Percentiles rank a stretch among this genome's conserved stretches.
Evolutionary conservation across 2,329 filamentous ascomycete genomes (phyloP).

Genomic region (Verruconis gallopava): DNA sequence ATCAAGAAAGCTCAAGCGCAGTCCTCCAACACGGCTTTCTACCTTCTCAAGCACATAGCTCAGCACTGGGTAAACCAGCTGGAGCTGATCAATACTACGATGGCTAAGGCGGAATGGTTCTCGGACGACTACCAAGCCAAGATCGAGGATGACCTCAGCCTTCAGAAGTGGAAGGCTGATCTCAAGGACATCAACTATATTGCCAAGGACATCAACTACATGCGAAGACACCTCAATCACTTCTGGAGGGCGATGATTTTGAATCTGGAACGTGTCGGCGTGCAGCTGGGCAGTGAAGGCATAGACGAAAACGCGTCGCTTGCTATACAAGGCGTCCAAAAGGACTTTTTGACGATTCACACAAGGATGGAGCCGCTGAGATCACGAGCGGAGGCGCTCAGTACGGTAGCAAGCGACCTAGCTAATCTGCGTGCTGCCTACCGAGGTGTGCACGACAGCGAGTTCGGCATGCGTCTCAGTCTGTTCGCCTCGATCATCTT

Average conservation of each 20-base stretch:
- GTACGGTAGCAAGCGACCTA: conserved; percentile 13
- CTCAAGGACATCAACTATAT: conserved; percentile 12
- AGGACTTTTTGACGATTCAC: conserved; percentile 14
- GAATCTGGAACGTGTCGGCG: conserved; percentile 14
- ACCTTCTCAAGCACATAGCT: conserved; percentile 13
- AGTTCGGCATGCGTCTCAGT: conserved; percentile 14
- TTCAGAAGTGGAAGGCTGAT: conserved; percentile 13
- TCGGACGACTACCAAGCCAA: conserved; percentile 14
- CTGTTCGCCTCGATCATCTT: conserved; percentile 12
- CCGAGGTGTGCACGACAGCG: conserved; percentile 15
- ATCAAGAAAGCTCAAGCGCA: conserved; percentile 3
- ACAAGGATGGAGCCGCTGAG: conserved; percentile 13
- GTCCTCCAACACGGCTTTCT: conserved; percentile 12
- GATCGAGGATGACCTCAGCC: conserved; percentile 10
- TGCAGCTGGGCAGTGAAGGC: conserved; percentile 5
- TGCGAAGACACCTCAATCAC: conserved; percentile 14
- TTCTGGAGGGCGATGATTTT: conserved; percentile 14
- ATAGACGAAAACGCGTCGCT: conserved; percentile 1
- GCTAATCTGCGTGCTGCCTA: conserved; percentile 13
- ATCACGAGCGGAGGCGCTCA: conserved; percentile 14
- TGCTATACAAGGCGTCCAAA: conserved; percentile 13
- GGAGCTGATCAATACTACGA: conserved; percentile 12
- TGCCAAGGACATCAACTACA: conserved; percentile 14
- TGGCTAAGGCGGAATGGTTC: conserved; percentile 13
- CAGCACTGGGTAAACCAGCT: conserved; percentile 13